Conservation (phyloP, 148 eudicot species). For the Amaranthus palmeri region DNA sequence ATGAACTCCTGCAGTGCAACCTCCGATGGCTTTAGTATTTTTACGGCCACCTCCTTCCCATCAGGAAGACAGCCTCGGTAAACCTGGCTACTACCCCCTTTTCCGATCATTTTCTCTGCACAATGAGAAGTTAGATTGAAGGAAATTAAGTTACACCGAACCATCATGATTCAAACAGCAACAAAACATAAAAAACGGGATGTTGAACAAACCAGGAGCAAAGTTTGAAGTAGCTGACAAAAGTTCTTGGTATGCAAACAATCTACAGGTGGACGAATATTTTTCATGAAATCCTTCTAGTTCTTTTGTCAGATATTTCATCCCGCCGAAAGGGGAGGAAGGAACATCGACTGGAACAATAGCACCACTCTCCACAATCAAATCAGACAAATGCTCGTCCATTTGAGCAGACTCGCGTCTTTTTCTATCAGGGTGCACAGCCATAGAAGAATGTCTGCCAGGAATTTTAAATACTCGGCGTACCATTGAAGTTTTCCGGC, state of each 20-base stretch:
- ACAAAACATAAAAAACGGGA: background rate
- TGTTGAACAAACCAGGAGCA: conserved; percentile 48
- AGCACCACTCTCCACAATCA: conserved; percentile 29
- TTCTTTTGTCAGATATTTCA: conserved; percentile 43
- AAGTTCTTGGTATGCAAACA: conserved; percentile 68
- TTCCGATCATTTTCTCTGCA: conserved; percentile 72
- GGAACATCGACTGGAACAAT: conserved; percentile 36
- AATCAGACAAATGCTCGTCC: conserved; percentile 22
- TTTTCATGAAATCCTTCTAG: conserved; percentile 61
- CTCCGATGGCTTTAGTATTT: conserved; percentile 72
- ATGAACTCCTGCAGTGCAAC: conserved; percentile 61
- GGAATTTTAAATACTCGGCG: conserved; percentile 29
- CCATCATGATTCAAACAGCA: background rate
- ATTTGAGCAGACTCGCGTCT: conserved; percentile 24
- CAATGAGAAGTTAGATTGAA: background rate
- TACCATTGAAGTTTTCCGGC: conserved; percentile 27
- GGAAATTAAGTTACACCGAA: conserved; percentile 1
- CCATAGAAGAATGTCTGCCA: conserved; percentile 25
- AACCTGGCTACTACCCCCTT: conserved; percentile 87
- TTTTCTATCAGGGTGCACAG: conserved; percentile 38
- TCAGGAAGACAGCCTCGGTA: conserved; percentile 68
- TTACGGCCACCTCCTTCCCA: conserved; percentile 87
- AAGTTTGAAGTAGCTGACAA: conserved; percentile 60
- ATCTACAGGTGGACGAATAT: conserved; percentile 68
- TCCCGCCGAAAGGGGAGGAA: conserved; percentile 34